Conservation (phyloP, 257 asterid genomes). For the Ajuga chamaepitys region DNA sequence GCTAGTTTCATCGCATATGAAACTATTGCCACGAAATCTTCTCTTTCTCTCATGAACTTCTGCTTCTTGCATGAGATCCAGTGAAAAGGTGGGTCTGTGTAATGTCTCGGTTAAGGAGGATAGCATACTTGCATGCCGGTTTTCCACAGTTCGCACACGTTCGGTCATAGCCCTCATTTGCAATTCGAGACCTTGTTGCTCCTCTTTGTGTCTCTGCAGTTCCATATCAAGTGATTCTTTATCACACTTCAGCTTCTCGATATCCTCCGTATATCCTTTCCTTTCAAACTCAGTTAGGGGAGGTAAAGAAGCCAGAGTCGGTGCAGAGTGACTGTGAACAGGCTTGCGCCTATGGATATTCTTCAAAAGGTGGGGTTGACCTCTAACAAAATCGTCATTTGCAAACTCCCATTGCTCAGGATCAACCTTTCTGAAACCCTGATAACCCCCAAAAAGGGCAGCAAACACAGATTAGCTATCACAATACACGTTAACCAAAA, state of each 20-base stretch:
- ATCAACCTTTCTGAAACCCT: slow-evolving; percentile 92
- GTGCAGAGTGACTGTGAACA: slow-evolving; percentile 82
- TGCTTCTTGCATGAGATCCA: slow-evolving; percentile 31
- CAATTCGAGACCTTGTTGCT: slow-evolving; percentile 37
- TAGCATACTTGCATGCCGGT: slow-evolving; percentile 42
- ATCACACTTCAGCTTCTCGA: slow-evolving; percentile 48
- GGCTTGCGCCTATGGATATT: slow-evolving; percentile 88
- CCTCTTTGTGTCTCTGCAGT: slow-evolving; percentile 46
- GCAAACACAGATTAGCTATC: background rate
- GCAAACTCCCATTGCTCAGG: slow-evolving; percentile 95
- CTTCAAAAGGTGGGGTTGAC: slow-evolving; percentile 67
- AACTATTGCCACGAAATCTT: slow-evolving; percentile 48
- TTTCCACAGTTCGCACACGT: slow-evolving; percentile 38
- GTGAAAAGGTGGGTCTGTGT: slow-evolving; percentile 32
- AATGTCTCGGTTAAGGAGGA: slow-evolving; percentile 41
- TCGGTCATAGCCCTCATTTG: slow-evolving; percentile 39
- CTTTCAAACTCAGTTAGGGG: slow-evolving; percentile 59
- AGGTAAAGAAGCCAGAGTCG: slow-evolving; percentile 32
- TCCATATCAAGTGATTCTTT: slow-evolving; percentile 47
- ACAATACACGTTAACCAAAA: background rate
- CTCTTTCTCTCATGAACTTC: slow-evolving; percentile 58
- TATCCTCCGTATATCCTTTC: slow-evolving; percentile 56
- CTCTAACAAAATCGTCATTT: slow-evolving; percentile 71
- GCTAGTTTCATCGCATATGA: slow-evolving; percentile 32
- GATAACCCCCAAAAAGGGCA: slow-evolving; percentile 4